These are phyloP conservation scores for Cladochytrium replicatum DNA, from an alignment of 192 early-diverging fungal species.

Conservation along the genomic window DNA sequence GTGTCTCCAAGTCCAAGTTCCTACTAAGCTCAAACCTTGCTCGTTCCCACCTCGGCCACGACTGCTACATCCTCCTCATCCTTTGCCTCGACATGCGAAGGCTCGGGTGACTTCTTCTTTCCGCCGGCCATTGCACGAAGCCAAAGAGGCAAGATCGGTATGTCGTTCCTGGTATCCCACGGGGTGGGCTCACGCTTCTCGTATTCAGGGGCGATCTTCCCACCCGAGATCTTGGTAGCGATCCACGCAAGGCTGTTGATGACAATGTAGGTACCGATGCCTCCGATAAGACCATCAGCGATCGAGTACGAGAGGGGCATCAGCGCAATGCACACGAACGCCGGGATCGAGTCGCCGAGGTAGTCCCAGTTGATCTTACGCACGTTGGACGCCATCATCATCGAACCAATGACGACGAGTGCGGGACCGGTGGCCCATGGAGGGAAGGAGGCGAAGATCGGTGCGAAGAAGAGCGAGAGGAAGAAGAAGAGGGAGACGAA, in stretches of 20 bases:
- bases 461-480: conserved; percentile 68
- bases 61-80: no score
- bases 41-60: no score
- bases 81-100: no score
- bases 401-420: conserved; percentile 63
- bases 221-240: conserved; percentile 44
- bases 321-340: conserved; percentile 64
- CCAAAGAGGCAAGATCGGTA: no score
- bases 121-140: no score
- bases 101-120: no score
- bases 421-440: conserved; percentile 80
- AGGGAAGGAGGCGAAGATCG: conserved; percentile 75
- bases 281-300: conserved; percentile 69
- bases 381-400: conserved; percentile 61
- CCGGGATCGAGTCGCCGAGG: conserved; percentile 65
- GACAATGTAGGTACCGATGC: conserved; percentile 55
- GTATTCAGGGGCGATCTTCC: conserved; percentile 41
- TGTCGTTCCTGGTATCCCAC: no score
- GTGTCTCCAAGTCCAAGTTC: no score
- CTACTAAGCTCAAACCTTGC: no score
- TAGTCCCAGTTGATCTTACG: conserved; percentile 71
- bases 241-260: conserved; percentile 56
- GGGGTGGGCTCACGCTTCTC: no score
- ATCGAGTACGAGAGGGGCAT: conserved; percentile 76
- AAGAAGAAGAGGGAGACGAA: conserved; percentile 61